Conservation (phyloP, 1,284 basidiomycete species). For the Ganoderma leucocontextum region DNA sequence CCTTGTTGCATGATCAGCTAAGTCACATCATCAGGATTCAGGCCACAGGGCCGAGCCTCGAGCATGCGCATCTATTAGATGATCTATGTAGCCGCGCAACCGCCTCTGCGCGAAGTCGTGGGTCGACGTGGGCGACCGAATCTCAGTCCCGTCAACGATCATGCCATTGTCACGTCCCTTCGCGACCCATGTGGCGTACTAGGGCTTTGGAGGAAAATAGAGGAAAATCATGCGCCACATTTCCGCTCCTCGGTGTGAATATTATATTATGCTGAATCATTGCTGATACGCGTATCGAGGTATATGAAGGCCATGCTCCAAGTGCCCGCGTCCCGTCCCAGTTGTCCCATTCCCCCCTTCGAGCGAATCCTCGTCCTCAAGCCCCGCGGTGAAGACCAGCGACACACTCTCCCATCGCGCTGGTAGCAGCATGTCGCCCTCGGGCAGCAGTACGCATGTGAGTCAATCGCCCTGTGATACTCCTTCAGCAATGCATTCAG, state of each 20-base stretch:
- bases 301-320: slow-evolving; percentile 23
- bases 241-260: slow-evolving; percentile 1
- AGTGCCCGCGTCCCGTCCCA: background rate
- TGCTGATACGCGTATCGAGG: no score
- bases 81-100: slow-evolving; percentile 22
- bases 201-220: slow-evolving; percentile 6
- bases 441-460: slow-evolving; percentile 25
- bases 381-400: slow-evolving; percentile 7
- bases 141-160: slow-evolving; percentile 22
- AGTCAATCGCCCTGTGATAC: background rate
- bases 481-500: background rate
- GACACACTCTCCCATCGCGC: slow-evolving; percentile 9
- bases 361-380: background rate
- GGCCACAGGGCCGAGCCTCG: background rate
- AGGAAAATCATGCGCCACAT: background rate
- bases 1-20: slow-evolving; percentile 26
- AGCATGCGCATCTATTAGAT: background rate
- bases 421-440: slow-evolving; percentile 19
- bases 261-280: slow-evolving; percentile 6
- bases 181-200: slow-evolving; percentile 15
- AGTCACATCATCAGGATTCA: background rate
- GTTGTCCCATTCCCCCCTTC: slow-evolving; percentile 1
- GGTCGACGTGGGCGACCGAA: slow-evolving; percentile 12
- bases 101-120: slow-evolving; percentile 21
- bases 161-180: slow-evolving; percentile 12